A percentile compares a stretch with the other conserved stretches of the same genome.
These are phyloP conservation scores for Spathaspora sp. DNA, from an alignment of 1,139 yeast genomes.

Conservation along the genomic window DNA sequence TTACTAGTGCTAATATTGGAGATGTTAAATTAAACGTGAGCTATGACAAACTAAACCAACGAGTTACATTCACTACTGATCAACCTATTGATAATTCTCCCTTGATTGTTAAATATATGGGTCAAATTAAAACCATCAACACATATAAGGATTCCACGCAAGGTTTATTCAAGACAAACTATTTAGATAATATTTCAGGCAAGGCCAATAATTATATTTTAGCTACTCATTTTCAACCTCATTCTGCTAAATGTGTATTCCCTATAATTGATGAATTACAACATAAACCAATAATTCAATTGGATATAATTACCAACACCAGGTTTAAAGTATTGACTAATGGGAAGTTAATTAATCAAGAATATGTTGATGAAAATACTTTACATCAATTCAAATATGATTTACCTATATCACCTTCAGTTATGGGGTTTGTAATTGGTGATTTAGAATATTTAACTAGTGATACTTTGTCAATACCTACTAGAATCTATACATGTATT, in stretches of 20 bases:
- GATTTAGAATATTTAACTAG: conserved; percentile 55
- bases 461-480: conserved; percentile 23
- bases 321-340: conserved; percentile 53
- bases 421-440: conserved; percentile 67
- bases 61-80: conserved; percentile 23
- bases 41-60: conserved; percentile 40
- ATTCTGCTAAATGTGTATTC: conserved; percentile 56
- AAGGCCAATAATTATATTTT: conserved; percentile 48
- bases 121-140: conserved; percentile 53
- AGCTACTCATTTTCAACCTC: conserved; percentile 73
- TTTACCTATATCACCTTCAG: conserved; percentile 58
- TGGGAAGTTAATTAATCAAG: conserved; percentile 27
- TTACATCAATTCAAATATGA: conserved; percentile 48
- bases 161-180: conserved; percentile 71
- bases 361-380: conserved; percentile 22
- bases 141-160: conserved; percentile 57
- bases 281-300: conserved; percentile 50
- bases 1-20: conserved; percentile 24
- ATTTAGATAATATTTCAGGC: conserved; percentile 49
- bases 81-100: conserved; percentile 5
- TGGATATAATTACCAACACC: conserved; percentile 45
- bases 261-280: conserved; percentile 67
- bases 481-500: conserved; percentile 55
- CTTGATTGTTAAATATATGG: conserved; percentile 39
- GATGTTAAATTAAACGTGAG: conserved; percentile 26